Evolutionary conservation across 306 rosid species (phyloP).

Genomic region (Neltuma alba): DNA sequence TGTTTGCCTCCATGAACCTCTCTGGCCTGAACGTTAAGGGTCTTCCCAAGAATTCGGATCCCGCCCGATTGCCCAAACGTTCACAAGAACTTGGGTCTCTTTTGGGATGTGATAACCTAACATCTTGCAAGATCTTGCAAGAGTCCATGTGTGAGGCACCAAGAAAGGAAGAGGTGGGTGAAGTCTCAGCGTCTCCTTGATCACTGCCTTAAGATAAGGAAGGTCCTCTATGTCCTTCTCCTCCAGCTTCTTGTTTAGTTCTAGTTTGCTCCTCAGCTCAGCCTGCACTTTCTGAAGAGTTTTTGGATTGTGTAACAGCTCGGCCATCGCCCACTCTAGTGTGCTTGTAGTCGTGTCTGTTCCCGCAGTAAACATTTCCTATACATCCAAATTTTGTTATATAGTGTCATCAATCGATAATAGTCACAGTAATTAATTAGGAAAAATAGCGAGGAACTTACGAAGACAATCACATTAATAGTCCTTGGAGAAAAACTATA

Average conservation of each 20-base stretch:
- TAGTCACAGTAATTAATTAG: not conserved
- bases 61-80: conserved; percentile 93
- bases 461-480: conserved; percentile 59
- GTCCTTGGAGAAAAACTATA: conserved; percentile 50
- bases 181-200: conserved; percentile 85
- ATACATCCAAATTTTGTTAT: conserved; percentile 18
- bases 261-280: conserved; percentile 61
- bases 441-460: not conserved
- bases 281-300: conserved; percentile 58
- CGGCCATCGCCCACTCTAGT: conserved; percentile 90
- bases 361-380: conserved; percentile 95
- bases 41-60: conserved; percentile 77
- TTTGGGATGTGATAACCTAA: conserved; percentile 68
- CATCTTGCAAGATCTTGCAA: conserved; percentile 55
- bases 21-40: conserved; percentile 66
- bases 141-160: conserved; percentile 77
- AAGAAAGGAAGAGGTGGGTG: conserved; percentile 96
- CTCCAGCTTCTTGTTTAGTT: conserved; percentile 44
- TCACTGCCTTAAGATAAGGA: conserved; percentile 74
- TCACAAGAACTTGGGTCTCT: conserved; percentile 73
- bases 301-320: conserved; percentile 74
- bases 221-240: conserved; percentile 70
- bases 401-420: not conserved
- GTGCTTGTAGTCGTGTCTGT: conserved; percentile 91
- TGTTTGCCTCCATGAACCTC: conserved; percentile 59